Evolutionary conservation across 176 grass and related monocot species (phyloP).

Genomic region (Ensete glaucum): DNA sequence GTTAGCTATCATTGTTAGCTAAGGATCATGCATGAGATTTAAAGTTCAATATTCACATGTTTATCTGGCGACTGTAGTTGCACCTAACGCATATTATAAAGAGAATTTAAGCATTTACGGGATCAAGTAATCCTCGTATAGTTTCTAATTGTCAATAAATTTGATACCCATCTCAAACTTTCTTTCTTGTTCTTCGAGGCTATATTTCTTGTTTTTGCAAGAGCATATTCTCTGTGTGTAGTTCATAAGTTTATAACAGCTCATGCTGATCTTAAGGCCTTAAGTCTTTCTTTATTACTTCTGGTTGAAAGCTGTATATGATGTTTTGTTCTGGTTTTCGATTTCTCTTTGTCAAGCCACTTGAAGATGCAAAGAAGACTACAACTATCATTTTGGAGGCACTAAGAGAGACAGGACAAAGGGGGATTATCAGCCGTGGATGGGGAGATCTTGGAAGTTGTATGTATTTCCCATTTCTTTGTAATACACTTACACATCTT

Average conservation of each 20-base stretch:
- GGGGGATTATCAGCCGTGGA: constrained; percentile 37
- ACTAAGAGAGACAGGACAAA: constrained; percentile 33
- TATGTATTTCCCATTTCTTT: constrained; percentile 18
- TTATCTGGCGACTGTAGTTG: too few species aligned
- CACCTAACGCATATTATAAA: too few species aligned
- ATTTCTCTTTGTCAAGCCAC: constrained; percentile 22
- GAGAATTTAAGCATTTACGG: neutral
- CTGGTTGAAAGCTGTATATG: neutral
- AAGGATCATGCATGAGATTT: too few species aligned
- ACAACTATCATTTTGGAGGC: constrained; percentile 37
- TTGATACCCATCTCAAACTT: neutral
- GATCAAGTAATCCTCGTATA: neutral
- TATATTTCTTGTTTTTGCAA: neutral
- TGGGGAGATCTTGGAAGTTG: constrained; percentile 40
- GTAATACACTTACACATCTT: neutral
- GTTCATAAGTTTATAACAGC: neutral
- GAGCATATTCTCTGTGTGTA: neutral
- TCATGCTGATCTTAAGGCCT: neutral
- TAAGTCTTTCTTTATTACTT: neutral
- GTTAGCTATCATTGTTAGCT: too few species aligned
- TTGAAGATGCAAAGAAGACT: constrained; percentile 36
- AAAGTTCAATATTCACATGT: too few species aligned
- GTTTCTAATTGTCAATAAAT: neutral
- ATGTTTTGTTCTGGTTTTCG: neutral
- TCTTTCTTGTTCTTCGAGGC: neutral